Base-by-base conservation (phyloP, 352 stramenopile genomes). In the Saprolegnia diclina region DNA sequence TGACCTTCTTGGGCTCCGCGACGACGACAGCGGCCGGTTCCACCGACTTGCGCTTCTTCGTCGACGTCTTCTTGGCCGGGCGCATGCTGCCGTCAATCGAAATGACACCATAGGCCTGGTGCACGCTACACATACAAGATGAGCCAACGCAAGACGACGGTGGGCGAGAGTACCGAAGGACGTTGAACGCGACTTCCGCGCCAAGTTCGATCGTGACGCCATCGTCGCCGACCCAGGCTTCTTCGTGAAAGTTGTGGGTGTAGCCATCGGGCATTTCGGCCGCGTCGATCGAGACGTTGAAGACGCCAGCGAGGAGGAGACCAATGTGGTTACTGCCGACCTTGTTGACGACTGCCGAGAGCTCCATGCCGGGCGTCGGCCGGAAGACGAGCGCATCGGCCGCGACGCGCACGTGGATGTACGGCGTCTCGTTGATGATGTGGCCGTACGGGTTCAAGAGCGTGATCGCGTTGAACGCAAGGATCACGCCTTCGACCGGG, bases 341-440 rank as follows among this genome's bases (percentile, higher is more conserved):
- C 78, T 94, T 94, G 74, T 91, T 92, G 62, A 94, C 79, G 5
- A 80, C 63, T 18, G 77, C 85, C 35, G 77, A 71, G 29, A 94
- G 74, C 40, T 55, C 64, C 85, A 92, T 92, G 40, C 85, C 83
- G 26, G 84, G 73, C 48, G 70, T 73, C 1, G 85, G 85, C 11
- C 79, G 80, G 72, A 94, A 94, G 38, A 94, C 79, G 14, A 94
- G 76, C 52, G 81, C 83, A 48, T 92, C 78, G 0, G 85, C 79
- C 37, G 81, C 44, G 26, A 94, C 80, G 65, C 87, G 89, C 71
- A 82, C 88, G 75, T 92, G 85, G 68, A 94, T 89, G 75, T 78
- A 92, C 19, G 85, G 85, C 79, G 87, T 87, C 67, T 94, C 85
- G 74, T 91, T 94, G 72, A 94, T 81, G 72, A 94, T 91, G 66